Evolutionary conservation across 2,329 filamentous ascomycete genomes (phyloP), one percentile per base, ranked within the genome.

Genomic region (Hypomyces rosellus): DNA sequence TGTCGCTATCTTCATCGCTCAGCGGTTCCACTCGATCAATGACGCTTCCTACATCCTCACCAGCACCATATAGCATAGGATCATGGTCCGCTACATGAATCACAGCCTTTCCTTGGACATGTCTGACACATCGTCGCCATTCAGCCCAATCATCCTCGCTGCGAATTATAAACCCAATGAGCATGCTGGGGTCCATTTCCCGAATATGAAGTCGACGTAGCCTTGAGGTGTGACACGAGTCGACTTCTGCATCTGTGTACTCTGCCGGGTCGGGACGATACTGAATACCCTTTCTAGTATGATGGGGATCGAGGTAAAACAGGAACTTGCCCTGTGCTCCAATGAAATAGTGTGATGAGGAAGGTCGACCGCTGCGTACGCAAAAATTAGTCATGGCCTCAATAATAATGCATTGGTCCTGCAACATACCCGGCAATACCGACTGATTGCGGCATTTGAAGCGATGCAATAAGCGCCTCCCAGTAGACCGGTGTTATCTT

Each of bases 141-240:
- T 82, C 78, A 37, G 78, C 71, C 86, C 92, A 97, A 58, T 99
- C 93, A 40, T 84, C 78, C 59, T 92, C 84, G 51, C 88, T 82
- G 38, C 78, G 80, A 54, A 99, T 90, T 34, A 99, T 71, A 62
- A 97, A 97, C 4, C 89, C 92, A 57, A 99, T 88, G 39, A 99
- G 73, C 93, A 99, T 99, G 63, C 90, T 96, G 0, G 93, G 93
- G 61, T 99, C 93, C 88, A 99, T 93, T 63, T 97, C 91, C 52
- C 84, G 83, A 45, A 99, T 78, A 58, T 93, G 85, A 30, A 99
- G 76, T 50, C 87, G 81, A 36, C 92, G 83, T 15, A 99, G 72
- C 44, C 92, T 84, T 46, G 88, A 81, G 0, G 91, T 97, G 65
- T 99, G 92, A 62, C 89, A 96, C 1, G 86, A 86, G 49, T 85